These are phyloP conservation scores for Coemansia sp. DNA, from an alignment of 192 early-diverging fungal genomes.

Conservation along the genomic window DNA sequence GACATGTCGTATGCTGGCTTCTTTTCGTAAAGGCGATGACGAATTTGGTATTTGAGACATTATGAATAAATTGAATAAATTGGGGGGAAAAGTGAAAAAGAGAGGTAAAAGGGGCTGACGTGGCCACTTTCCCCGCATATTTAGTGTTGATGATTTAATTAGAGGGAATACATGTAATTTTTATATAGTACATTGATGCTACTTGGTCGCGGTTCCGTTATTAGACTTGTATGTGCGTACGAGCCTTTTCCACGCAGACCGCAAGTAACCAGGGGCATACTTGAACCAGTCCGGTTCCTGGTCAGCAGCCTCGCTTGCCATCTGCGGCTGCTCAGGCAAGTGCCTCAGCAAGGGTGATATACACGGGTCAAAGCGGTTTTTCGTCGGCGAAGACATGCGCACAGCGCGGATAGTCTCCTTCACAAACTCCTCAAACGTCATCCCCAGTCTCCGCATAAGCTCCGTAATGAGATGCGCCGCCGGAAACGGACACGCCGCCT, in stretches of 20 bases:
- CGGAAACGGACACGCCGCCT: constrained; percentile 47
- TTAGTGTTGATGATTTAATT: too few species aligned
- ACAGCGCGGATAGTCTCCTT: constrained; percentile 49
- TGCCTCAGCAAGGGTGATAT: constrained; percentile 53
- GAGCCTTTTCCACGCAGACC: constrained; percentile 53
- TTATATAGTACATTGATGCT: background rate
- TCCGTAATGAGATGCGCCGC: constrained; percentile 42
- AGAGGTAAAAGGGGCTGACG: background rate
- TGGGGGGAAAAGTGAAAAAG: background rate
- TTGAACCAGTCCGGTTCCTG: constrained; percentile 54
- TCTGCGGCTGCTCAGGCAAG: constrained; percentile 37
- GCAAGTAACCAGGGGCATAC: constrained; percentile 49
- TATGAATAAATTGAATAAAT: background rate
- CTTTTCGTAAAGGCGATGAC: constrained; percentile 11
- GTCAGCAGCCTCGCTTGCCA: constrained; percentile 15
- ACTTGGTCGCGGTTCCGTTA: background rate
- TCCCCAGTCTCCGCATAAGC: constrained; percentile 49
- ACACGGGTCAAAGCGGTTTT: constrained; percentile 42
- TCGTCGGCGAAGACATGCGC: constrained; percentile 41
- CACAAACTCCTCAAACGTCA: constrained; percentile 53
- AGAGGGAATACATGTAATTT: too few species aligned
- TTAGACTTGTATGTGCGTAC: constrained; percentile 35
- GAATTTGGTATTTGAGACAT: constrained; percentile 20
- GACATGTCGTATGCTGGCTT: constrained; percentile 26
- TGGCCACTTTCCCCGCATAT: too few species aligned